phyloP scores from a whole-genome alignment of 192 early-diverging fungal species.

The Fimicolochytrium jonesii region DNA sequence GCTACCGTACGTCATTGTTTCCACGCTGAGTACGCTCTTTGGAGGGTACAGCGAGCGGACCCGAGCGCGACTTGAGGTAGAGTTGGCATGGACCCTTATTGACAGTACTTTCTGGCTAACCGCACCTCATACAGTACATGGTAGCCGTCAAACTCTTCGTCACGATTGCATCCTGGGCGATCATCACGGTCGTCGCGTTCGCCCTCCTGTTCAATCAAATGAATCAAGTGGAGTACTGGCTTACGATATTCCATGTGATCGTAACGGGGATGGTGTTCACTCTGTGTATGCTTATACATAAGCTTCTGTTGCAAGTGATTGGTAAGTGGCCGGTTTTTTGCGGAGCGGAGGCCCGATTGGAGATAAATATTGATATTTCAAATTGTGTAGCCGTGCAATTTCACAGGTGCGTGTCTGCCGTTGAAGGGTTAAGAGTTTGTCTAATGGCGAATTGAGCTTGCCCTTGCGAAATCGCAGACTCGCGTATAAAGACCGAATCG shows the following conservation, averaged over 20 bases:
- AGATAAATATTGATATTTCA: no score
- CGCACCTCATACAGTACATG: conserved; percentile 10
- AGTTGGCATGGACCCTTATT: background rate
- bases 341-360: no score
- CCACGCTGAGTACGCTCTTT: conserved; percentile 3
- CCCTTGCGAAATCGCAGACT: conserved; percentile 2
- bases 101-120: background rate
- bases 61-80: conserved; percentile 21
- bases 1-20: conserved; percentile 17
- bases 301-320: conserved; percentile 25
- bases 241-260: conserved; percentile 13
- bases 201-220: conserved; percentile 25
- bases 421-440: background rate
- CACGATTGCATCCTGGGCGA: conserved; percentile 22
- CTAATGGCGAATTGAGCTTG: background rate
- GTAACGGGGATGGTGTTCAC: conserved; percentile 22
- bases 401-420: no score
- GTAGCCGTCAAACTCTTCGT: conserved; percentile 23
- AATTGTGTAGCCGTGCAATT: no score
- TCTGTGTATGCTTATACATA: conserved; percentile 23
- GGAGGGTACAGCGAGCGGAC: conserved; percentile 19
- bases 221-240: conserved; percentile 18
- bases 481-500: conserved; percentile 26
- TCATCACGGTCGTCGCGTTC: conserved; percentile 14
- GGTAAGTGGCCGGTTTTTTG: no score